phyloP scores from a whole-genome alignment of 495 filamentous ascomycete genomes.

The Parathielavia hyrcaniae region DNA sequence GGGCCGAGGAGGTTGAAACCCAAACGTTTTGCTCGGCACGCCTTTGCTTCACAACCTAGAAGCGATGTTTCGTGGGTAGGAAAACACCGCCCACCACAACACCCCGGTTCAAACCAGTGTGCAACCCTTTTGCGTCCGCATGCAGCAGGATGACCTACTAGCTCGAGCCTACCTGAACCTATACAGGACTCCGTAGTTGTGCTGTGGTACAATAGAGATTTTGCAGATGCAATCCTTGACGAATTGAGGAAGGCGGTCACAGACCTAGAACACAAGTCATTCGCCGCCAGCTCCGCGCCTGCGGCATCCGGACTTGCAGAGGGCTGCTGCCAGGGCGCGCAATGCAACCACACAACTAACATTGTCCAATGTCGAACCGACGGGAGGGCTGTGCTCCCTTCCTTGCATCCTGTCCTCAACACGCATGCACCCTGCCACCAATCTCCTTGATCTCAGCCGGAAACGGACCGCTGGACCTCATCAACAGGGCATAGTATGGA shows the following conservation, averaged over 20 bases:
- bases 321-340: background rate
- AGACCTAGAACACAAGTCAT: background rate
- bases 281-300: background rate
- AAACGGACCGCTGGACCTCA: background rate
- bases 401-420: too few species aligned
- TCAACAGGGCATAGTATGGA: too few species aligned
- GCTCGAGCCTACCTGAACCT: too few species aligned
- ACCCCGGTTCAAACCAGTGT: background rate
- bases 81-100: background rate
- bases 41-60: too few species aligned
- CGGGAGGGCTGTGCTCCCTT: conserved; percentile 8
- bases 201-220: too few species aligned
- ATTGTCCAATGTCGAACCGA: background rate
- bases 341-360: conserved; percentile 5
- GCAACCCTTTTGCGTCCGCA: background rate
- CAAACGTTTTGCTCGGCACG: conserved; percentile 4
- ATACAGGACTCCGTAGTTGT: too few species aligned
- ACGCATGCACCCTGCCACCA: background rate
- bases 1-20: conserved; percentile 13
- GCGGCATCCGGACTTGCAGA: conserved; percentile 7
- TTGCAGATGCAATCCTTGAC: conserved; percentile 3
- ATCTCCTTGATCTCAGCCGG: too few species aligned
- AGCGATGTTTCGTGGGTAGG: conserved; percentile 7
- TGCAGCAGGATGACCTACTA: too few species aligned
- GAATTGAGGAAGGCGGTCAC: background rate